phyloP scores from a whole-genome alignment of 192 early-diverging fungal genomes.

The Rhizoclosmatium globosum region DNA sequence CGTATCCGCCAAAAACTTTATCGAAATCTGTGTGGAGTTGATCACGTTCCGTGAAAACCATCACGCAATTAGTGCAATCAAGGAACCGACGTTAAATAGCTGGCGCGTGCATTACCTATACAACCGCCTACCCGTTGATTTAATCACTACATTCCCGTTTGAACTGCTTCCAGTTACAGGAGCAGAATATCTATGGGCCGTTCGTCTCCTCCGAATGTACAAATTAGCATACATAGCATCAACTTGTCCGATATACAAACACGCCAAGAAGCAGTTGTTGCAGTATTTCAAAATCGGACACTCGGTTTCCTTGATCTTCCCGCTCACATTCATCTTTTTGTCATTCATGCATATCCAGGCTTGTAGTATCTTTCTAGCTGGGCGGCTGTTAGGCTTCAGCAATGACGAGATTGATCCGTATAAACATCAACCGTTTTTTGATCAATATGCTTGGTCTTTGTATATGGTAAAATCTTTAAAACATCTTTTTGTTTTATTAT shows the following conservation, averaged over 20 bases:
- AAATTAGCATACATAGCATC: not conserved
- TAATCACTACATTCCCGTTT: slow-evolving; percentile 1
- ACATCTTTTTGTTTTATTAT: too few relatives aligned
- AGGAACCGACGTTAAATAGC: not conserved
- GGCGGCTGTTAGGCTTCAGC: not conserved
- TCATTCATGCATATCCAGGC: slow-evolving; percentile 41
- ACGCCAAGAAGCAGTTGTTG: not conserved
- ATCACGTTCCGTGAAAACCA: not conserved
- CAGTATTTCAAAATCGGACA: not conserved
- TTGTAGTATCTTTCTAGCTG: slow-evolving; percentile 31
- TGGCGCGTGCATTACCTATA: slow-evolving; percentile 4
- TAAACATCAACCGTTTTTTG: not conserved
- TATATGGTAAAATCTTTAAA: slow-evolving; percentile 28
- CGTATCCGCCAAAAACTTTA: not conserved
- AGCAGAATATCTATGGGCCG: not conserved
- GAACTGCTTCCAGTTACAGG: not conserved
- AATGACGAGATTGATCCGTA: not conserved
- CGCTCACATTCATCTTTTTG: not conserved
- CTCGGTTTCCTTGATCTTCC: not conserved
- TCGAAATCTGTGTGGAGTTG: not conserved
- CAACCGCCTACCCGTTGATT: not conserved
- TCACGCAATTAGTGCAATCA: not conserved
- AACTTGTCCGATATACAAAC: not conserved
- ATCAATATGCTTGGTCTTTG: slow-evolving; percentile 16
- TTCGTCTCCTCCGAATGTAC: not conserved